phyloP scores from a whole-genome alignment of 1,284 basidiomycete species.

The Acaromyces ingoldii region DNA sequence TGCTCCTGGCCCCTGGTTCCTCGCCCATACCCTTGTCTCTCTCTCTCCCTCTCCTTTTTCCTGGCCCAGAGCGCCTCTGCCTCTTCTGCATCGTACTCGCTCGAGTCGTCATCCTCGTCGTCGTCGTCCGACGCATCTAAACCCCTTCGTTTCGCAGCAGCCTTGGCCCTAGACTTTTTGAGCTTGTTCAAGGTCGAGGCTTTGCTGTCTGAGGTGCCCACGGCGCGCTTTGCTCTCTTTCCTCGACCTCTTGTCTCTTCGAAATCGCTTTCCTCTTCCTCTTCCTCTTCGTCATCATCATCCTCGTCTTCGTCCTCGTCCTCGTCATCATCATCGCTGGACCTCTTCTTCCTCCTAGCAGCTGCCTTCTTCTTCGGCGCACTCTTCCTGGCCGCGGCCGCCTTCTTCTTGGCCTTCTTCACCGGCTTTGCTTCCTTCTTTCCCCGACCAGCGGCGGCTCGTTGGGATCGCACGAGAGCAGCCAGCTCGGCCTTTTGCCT shows the following conservation, averaged over 20 bases:
- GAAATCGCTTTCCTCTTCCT: background rate
- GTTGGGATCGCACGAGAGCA: constrained; percentile 67
- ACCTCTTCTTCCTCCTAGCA: constrained; percentile 3
- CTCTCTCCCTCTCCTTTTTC: constrained; percentile 66
- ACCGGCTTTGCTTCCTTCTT: constrained; percentile 69
- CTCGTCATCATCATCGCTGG: constrained; percentile 1
- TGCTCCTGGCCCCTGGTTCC: constrained; percentile 55
- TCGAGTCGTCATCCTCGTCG: constrained; percentile 8
- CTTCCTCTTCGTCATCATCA: constrained; percentile 58
- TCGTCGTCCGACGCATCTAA: constrained; percentile 41
- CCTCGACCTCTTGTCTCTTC: background rate
- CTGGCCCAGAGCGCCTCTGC: constrained; percentile 51
- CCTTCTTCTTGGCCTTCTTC: constrained; percentile 76
- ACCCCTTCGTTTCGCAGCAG: constrained; percentile 6
- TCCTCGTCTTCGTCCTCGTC: constrained; percentile 48
- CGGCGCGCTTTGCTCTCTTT: constrained; percentile 15
- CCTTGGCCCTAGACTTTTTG: constrained; percentile 29
- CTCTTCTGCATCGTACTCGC: constrained; percentile 7
- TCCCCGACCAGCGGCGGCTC: constrained; percentile 50
- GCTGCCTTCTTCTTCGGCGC: constrained; percentile 68
- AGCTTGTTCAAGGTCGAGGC: constrained; percentile 34
- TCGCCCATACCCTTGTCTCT: constrained; percentile 62
- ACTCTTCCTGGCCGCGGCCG: constrained; percentile 62
- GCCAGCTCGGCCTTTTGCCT: constrained; percentile 70
- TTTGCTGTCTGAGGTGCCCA: constrained; percentile 27